Evolutionary conservation across 1,139 yeast genomes (phyloP), one percentile per base, ranked within the genome.

Genomic region (Fermentozyma sake): DNA sequence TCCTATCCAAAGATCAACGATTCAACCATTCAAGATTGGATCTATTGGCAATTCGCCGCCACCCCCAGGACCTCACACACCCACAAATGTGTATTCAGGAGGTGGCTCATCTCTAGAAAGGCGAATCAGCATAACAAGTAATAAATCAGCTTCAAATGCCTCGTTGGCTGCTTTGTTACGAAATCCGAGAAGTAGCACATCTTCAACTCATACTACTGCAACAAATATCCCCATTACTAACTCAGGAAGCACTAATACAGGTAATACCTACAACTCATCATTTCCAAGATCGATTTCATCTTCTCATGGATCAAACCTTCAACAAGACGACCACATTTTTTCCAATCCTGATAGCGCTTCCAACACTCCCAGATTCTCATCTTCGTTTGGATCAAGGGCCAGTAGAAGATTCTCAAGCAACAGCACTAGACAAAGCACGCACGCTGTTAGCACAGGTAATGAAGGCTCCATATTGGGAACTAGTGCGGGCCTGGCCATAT

Each of bases 11-110:
- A 40, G 69, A 16, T 67, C 71, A 2, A 42, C 54, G 8, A 61
- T 75, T 10, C 80, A 75, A 35, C 76, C 81, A 2, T 78, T 78
- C 46, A 75, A 72, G 39, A 74, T 72, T 1, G 84, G 83, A 0
- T 74, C 83, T 0, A 66, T 76, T 11, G 69, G 76, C 14, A 65
- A 60, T 30, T 61, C 75, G 12, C 72, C 70, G 12, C 76, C 68
- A 12, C 54, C 50, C 7, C 31, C 18, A 19, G 32, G 7, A 39
- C 43, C 5, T 39, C 50, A 8, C 39, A 42, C 18, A 45, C 62
- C 5, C 52, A 25, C 42, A 8, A 31, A 26, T 20, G 10, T 16
- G 16, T 26, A 28, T 17, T 30, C 36, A 14, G 42, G 35, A 18
- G 48, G 44, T 3, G 42, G 52, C 6, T 46, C 58, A 2, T 55